Conservation (phyloP, 1,139 yeast genomes). For the Meyerozyma guilliermondii region DNA sequence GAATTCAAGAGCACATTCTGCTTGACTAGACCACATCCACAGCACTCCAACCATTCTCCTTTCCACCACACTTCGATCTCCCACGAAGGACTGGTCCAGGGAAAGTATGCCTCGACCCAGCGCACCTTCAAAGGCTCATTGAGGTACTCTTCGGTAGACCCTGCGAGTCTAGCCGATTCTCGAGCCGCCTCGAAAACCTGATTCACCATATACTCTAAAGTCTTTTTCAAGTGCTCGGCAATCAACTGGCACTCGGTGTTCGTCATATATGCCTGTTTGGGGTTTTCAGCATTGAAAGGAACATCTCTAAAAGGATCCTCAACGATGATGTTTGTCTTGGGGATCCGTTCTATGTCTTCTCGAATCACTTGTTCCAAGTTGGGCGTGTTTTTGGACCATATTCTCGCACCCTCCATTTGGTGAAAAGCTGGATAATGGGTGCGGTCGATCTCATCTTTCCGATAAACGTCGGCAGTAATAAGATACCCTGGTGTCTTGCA, state of each 20-base stretch:
- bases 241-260: slow-evolving; percentile 64
- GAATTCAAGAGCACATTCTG: slow-evolving; percentile 73
- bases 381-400: slow-evolving; percentile 58
- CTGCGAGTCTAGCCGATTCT: slow-evolving; percentile 62
- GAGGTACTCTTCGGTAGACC: slow-evolving; percentile 55
- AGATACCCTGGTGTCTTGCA: slow-evolving; percentile 81
- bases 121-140: slow-evolving; percentile 78
- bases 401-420: slow-evolving; percentile 94
- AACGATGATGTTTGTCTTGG: slow-evolving; percentile 64
- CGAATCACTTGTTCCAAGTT: slow-evolving; percentile 41
- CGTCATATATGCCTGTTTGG: slow-evolving; percentile 75
- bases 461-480: slow-evolving; percentile 91
- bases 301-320: slow-evolving; percentile 57
- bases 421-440: slow-evolving; percentile 98
- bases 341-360: slow-evolving; percentile 60
- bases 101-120: slow-evolving; percentile 96
- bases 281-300: slow-evolving; percentile 58
- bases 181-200: slow-evolving; percentile 77
- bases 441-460: slow-evolving; percentile 91
- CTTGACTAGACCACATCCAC: slow-evolving; percentile 92
- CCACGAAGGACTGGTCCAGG: slow-evolving; percentile 99
- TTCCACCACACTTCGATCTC: slow-evolving; percentile 99
- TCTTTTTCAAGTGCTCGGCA: slow-evolving; percentile 75
- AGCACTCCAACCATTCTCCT: slow-evolving; percentile 96
- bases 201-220: slow-evolving; percentile 76